phyloP scores from a whole-genome alignment of 441 rosid species.

The Gossypium schwendimanii region DNA sequence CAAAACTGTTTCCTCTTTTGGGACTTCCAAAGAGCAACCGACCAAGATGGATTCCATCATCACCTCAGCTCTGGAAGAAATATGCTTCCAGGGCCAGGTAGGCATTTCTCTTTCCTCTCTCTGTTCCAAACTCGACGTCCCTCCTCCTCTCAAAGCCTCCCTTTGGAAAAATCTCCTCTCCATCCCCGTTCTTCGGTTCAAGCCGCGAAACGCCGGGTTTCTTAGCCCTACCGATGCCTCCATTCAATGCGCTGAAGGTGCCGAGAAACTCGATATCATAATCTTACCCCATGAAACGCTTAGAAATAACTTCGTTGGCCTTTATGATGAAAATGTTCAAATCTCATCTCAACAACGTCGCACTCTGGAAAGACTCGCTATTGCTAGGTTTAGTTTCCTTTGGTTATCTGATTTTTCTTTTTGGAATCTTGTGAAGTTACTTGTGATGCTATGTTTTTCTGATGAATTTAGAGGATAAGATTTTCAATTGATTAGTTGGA shows the following conservation, averaged over 20 bases:
- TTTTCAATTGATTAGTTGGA: background rate
- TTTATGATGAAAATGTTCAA: conserved; percentile 48
- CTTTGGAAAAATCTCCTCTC: conserved; percentile 55
- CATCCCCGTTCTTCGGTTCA: conserved; percentile 58
- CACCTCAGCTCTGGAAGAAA: conserved; percentile 68
- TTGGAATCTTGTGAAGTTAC: background rate
- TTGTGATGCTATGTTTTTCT: background rate
- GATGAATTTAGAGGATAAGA: background rate
- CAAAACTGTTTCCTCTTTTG: background rate
- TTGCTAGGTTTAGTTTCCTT: conserved; percentile 41
- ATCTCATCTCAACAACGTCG: conserved; percentile 45
- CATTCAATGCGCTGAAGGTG: conserved; percentile 56
- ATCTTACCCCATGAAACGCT: conserved; percentile 59
- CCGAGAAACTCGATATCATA: conserved; percentile 46
- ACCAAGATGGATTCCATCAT: conserved; percentile 52
- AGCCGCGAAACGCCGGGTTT: conserved; percentile 23
- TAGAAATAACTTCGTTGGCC: conserved; percentile 68
- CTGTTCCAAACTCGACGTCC: conserved; percentile 34
- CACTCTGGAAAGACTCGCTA: conserved; percentile 67
- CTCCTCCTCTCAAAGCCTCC: conserved; percentile 34
- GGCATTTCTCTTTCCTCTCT: conserved; percentile 49
- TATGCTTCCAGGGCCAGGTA: conserved; percentile 54
- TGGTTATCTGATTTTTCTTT: background rate
- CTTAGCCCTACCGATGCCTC: conserved; percentile 29
- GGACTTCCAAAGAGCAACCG: background rate